Conservation (phyloP, 306 rosid genomes). For the Prunus armeniaca region DNA sequence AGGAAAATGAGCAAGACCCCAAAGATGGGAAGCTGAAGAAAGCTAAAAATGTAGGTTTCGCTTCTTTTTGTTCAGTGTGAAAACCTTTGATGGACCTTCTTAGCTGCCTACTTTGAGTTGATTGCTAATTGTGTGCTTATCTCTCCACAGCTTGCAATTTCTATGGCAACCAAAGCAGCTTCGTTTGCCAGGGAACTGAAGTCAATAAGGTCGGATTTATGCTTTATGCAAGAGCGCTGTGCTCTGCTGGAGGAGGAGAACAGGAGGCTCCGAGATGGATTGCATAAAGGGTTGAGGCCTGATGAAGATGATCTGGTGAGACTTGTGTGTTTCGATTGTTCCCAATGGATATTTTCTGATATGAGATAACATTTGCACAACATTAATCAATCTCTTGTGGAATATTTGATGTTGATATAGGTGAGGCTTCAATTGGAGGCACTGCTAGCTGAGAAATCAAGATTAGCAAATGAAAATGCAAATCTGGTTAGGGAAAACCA, state of each 20-base stretch:
- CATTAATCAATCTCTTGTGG: constrained; percentile 3
- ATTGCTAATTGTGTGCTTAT: constrained; percentile 17
- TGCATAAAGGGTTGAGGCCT: constrained; percentile 62
- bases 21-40: constrained; percentile 58
- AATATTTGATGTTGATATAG: constrained; percentile 26
- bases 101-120: background rate
- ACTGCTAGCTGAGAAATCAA: constrained; percentile 82
- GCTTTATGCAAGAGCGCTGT: constrained; percentile 82
- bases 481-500: constrained; percentile 83
- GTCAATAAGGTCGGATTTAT: constrained; percentile 61
- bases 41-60: constrained; percentile 72
- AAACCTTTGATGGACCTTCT: background rate
- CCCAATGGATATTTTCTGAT: background rate
- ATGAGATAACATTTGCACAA: background rate
- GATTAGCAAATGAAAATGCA: constrained; percentile 87
- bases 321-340: background rate
- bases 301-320: constrained; percentile 94
- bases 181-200: constrained; percentile 78
- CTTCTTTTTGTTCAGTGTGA: background rate
- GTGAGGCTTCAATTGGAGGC: constrained; percentile 98
- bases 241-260: constrained; percentile 85
- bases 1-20: constrained; percentile 30
- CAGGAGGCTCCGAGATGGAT: constrained; percentile 69
- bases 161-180: constrained; percentile 89
- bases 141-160: constrained; percentile 59